Base-by-base conservation (phyloP, 2,329 filamentous ascomycete genomes). In the Escovopsis sp. region DNA sequence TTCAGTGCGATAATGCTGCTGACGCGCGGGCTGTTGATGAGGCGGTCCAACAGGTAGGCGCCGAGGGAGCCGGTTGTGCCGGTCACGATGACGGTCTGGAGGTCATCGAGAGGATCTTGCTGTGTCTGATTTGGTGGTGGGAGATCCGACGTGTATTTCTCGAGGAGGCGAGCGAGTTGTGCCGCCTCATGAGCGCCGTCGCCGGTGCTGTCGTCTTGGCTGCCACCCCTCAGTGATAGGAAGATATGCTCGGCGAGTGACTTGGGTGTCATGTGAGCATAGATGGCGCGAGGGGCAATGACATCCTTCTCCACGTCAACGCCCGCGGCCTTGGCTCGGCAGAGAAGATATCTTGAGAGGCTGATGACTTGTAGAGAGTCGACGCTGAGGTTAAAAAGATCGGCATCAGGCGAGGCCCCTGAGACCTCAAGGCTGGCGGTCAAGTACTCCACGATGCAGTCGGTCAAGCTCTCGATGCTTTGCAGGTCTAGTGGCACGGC, bases 41-140 rank as follows among this genome's bases (percentile, higher is more conserved):
- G 19, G 52, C 51, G 41, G 17, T 59, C 51, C 7, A 66, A 53
- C 3, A 94, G 64, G 49, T 86, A 90, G 0, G 82, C 72, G 13
- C 86, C 87, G 14, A 94, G 58, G 58, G 93, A 93, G 3, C 87
- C 87, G 5, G 87, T 94, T 3, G 80, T 83, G 17, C 87, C 87
- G 2, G 86, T 94, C 9, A 94, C 60, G 53, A 94, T 78, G 10
- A 90, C 66, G 0, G 79, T 85, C 41, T 61, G 42, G 36, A 51
- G 37, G 37, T 57, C 43, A 12, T 45, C 37, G 4, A 41, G 35
- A 1, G 54, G 47, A 14, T 44, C 36, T 2, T 49, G 43, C 25
- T 53, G 48, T n/a, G 36, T 31, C 4, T 33, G 15, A 1, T 29
- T 39, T 2, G 46, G 39, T 2, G 32, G 29, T 2, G 46, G 46